phyloP scores from a whole-genome alignment of 1,284 basidiomycete species.

The Lentinus polychrous region DNA sequence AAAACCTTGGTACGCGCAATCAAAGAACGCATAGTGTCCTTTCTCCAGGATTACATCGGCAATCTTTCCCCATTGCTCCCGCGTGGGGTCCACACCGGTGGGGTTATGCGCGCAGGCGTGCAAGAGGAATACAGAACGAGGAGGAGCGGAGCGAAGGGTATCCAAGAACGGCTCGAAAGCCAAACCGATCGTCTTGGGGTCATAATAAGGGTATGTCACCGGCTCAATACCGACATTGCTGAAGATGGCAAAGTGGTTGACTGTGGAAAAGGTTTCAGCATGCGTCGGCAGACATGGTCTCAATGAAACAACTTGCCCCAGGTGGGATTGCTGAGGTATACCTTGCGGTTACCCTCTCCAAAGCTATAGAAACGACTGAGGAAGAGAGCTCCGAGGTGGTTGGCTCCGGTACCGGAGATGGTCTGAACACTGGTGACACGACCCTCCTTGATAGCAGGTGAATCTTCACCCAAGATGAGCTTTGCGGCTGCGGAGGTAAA shows the following conservation, averaged over 20 bases:
- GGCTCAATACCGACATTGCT: conserved; percentile 78
- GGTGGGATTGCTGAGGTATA: conserved; percentile 87
- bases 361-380: conserved; percentile 80
- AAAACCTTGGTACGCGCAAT: conserved; percentile 94
- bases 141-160: conserved; percentile 58
- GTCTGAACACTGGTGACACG: conserved; percentile 81
- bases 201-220: conserved; percentile 85
- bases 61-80: conserved; percentile 83
- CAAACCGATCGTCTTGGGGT: conserved; percentile 83
- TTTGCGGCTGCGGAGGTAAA: conserved; percentile 78
- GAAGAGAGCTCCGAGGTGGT: conserved; percentile 89
- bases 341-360: conserved; percentile 44
- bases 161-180: conserved; percentile 74
- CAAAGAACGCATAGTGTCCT: conserved; percentile 88
- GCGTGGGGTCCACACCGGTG: conserved; percentile 91
- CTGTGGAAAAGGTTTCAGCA: conserved; percentile 32
- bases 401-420: conserved; percentile 93
- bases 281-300: conserved; percentile 5
- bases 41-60: conserved; percentile 71
- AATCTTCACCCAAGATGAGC: conserved; percentile 74
- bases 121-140: conserved; percentile 80
- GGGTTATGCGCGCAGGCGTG: conserved; percentile 97
- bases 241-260: conserved; percentile 89
- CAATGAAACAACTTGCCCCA: conserved; percentile 64
- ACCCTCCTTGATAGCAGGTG: conserved; percentile 65